A percentile compares a stretch with the other conserved stretches of the same genome.
phyloP scores from a whole-genome alignment of 352 stramenopile species.

The Globisporangium okanoganense region DNA sequence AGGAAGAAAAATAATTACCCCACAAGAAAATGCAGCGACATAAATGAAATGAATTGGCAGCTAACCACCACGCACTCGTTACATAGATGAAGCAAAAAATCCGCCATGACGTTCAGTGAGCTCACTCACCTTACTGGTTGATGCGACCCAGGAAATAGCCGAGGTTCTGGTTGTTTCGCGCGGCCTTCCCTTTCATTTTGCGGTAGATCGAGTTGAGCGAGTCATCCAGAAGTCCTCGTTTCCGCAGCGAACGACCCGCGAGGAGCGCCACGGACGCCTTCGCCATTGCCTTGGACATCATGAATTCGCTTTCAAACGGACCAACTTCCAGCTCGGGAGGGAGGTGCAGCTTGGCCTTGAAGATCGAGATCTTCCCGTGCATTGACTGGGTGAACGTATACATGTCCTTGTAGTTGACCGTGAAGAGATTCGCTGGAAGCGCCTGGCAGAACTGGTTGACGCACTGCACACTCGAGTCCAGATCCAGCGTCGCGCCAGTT shows the following conservation, averaged over 20 bases:
- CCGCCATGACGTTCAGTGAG: background rate
- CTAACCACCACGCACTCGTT: background rate
- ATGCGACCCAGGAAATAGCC: conserved; percentile 47
- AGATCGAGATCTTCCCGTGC: conserved; percentile 37
- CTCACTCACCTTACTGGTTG: conserved; percentile 23
- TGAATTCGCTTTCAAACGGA: conserved; percentile 38
- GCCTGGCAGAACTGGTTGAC: conserved; percentile 82
- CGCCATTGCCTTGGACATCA: conserved; percentile 53
- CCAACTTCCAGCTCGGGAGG: conserved; percentile 45
- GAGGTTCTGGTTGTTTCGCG: conserved; percentile 39
- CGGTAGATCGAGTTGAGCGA: conserved; percentile 78
- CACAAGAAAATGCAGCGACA: background rate
- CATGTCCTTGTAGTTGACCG: conserved; percentile 48
- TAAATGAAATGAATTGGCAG: background rate
- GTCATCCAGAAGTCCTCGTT: conserved; percentile 47
- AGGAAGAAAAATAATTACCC: background rate
- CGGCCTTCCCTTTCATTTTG: conserved; percentile 41
- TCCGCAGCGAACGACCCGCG: conserved; percentile 53
- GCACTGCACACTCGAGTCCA: conserved; percentile 69
- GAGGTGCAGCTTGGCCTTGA: conserved; percentile 47
- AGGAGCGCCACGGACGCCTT: conserved; percentile 55
- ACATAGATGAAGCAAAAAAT: background rate
- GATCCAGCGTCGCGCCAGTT: conserved; percentile 63
- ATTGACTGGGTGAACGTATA: conserved; percentile 37
- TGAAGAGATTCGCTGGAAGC: conserved; percentile 49